Conservation (phyloP, 106 monocot species). For the Allium sativum region DNA sequence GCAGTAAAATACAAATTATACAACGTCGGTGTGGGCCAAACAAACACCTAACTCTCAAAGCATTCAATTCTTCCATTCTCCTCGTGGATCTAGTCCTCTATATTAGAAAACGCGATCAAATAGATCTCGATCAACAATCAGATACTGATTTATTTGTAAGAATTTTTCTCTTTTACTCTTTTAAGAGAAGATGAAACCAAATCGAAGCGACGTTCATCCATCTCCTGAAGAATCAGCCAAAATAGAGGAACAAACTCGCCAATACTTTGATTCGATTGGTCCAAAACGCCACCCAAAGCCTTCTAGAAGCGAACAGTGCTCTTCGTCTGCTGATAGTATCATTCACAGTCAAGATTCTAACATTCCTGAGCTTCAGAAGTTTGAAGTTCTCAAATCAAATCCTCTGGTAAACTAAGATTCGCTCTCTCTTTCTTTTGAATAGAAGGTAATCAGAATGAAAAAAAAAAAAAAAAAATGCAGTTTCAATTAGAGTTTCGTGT, state of each 20-base stretch:
- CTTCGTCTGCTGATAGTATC: conserved; percentile 8
- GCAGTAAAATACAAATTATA: no score
- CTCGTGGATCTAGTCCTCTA: no score
- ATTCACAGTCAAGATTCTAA: conserved; percentile 7
- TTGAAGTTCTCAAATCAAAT: conserved; percentile 46
- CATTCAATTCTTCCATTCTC: no score
- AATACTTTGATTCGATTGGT: conserved; percentile 46
- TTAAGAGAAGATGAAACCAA: conserved; percentile 22
- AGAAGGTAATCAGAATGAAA: background rate
- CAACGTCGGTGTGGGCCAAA: no score
- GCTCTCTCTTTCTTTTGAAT: background rate
- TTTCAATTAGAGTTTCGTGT: background rate
- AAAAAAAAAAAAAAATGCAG: no score
- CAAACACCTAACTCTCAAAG: no score
- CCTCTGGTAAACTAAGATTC: conserved; percentile 27
- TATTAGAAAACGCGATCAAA: no score
- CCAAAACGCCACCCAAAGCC: conserved; percentile 79
- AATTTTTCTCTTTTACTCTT: no score
- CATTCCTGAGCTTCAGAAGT: conserved; percentile 57
- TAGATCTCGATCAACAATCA: no score
- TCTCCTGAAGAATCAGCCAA: conserved; percentile 58
- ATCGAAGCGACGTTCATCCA: conserved; percentile 60
- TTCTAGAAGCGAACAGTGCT: conserved; percentile 43
- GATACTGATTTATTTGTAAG: no score
- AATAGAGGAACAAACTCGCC: conserved; percentile 44